Conservation (phyloP, 2,329 filamentous ascomycete species). For the Xylaria sp. region DNA sequence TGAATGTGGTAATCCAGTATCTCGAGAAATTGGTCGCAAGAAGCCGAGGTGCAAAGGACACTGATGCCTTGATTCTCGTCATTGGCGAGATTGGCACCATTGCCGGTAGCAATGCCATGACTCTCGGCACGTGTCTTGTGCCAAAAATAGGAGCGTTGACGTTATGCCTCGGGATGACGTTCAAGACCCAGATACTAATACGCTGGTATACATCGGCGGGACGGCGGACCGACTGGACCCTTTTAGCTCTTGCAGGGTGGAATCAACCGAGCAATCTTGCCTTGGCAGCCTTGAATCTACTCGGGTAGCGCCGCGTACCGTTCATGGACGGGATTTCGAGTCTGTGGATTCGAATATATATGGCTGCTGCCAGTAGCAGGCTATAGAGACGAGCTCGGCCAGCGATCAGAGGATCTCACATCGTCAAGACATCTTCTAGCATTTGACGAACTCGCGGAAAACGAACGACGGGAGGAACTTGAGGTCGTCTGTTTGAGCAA, state of each 20-base stretch:
- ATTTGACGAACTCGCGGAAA: conserved; percentile 24
- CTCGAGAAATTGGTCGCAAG: conserved; percentile 14
- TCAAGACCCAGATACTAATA: background rate
- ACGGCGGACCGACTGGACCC: background rate
- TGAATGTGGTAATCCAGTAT: conserved; percentile 14
- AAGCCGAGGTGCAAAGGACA: conserved; percentile 15
- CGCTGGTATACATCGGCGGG: background rate
- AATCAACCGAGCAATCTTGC: conserved; percentile 7
- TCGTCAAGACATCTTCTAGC: conserved; percentile 15
- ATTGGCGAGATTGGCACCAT: background rate
- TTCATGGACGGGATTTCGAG: conserved; percentile 21
- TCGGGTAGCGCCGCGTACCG: conserved; percentile 7
- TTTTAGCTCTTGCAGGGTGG: conserved; percentile 11
- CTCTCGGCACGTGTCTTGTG: conserved; percentile 5
- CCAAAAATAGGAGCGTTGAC: conserved; percentile 11
- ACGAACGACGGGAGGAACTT: conserved; percentile 22
- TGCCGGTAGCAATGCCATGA: background rate
- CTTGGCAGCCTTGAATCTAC: conserved; percentile 14
- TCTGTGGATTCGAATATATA: conserved; percentile 21
- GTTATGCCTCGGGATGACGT: conserved; percentile 2
- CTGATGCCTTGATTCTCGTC: conserved; percentile 7
- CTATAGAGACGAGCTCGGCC: conserved; percentile 15
- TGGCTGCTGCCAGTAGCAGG: conserved; percentile 20
- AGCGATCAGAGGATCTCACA: conserved; percentile 15
- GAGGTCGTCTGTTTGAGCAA: conserved; percentile 11